Evolutionary conservation across 371 early-diverging fungal genomes (phyloP), one percentile per base, ranked within the genome.

Genomic region (Mucor racemosus): DNA sequence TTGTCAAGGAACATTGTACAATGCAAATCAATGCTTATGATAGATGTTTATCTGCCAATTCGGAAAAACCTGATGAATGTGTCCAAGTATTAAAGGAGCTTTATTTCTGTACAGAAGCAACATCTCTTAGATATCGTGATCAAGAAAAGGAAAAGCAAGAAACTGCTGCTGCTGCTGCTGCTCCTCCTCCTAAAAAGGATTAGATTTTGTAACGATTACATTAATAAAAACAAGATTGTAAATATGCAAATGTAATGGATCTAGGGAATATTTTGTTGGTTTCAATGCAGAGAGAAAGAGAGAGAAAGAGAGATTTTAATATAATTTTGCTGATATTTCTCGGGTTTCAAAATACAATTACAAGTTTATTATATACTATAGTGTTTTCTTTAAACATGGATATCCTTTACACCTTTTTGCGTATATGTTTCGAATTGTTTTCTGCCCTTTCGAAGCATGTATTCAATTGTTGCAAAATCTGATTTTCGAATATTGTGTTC

Each of bases 1-100:
- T 80, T 73, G 91, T 93, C 62, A 91, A 92, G 62, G 70, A 89
- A 70, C 88, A 85, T 68, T 93, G 93, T 66, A 80, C 84, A 41
- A 80, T 83, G 0, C 84, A 84, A 53, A 91, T 93, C 66, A 82
- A 80, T 66, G 80, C 80, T 17, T 93, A 91, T 69, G 91, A 92
- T 40, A 71, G 68, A 40, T 93, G 93, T 64, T 74, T 93, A 55
- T 64, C 77, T 56, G 83, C 84, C 54, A 89, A 91, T 78, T 66
- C 84, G 9, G 79, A 84, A 36, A 81, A 89, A 26, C 93, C 93
- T 7, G 81, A 87, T 11, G 74, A 84, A 46, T 93, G 93, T 66
- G 72, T 86, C 7, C 81, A 84, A 38, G 76, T 82, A n/a, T 78
- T 90, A 46, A 86, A 82, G 57, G 82, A 84, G 2, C 77, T 90